Evolutionary conservation across 2,329 filamentous ascomycete genomes (phyloP).

Genomic region (Xylariales sp.): DNA sequence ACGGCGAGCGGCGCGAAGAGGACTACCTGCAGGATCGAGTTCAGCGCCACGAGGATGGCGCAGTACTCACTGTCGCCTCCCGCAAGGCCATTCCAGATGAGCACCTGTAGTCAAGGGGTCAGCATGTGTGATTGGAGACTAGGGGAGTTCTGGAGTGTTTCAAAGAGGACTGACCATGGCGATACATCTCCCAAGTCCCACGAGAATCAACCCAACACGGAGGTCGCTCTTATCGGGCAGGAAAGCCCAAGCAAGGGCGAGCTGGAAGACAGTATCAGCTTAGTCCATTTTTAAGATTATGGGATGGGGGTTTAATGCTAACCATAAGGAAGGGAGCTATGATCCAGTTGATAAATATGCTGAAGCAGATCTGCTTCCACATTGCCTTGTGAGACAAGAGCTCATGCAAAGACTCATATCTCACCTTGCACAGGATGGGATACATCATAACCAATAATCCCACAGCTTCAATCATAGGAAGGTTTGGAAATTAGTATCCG

Average conservation of each 20-base stretch:
- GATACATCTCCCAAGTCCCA: slow-evolving; percentile 81
- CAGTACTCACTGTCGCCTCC: slow-evolving; percentile 79
- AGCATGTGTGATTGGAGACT: background rate
- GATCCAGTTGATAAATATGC: slow-evolving; percentile 76
- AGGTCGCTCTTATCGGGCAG: slow-evolving; percentile 54
- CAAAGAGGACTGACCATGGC: slow-evolving; percentile 62
- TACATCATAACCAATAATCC: slow-evolving; percentile 92
- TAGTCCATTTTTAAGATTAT: background rate
- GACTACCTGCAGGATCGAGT: slow-evolving; percentile 71
- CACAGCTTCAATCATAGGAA: no score
- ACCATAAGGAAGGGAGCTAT: slow-evolving; percentile 81
- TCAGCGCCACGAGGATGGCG: slow-evolving; percentile 72
- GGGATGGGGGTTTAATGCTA: slow-evolving; percentile 13
- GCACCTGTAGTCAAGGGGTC: slow-evolving; percentile 25
- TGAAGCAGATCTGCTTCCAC: slow-evolving; percentile 78
- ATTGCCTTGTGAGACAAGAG: slow-evolving; percentile 57
- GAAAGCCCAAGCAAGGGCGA: slow-evolving; percentile 64
- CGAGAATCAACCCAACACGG: slow-evolving; percentile 69
- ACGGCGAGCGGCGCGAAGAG: slow-evolving; percentile 67
- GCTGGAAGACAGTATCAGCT: slow-evolving; percentile 31
- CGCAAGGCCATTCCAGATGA: slow-evolving; percentile 75
- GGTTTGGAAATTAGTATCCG: no score
- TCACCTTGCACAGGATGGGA: slow-evolving; percentile 83
- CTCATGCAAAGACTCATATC: slow-evolving; percentile 68
- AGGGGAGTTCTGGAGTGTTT: no score